phyloP scores from a whole-genome alignment of 345 rosid genomes.

The Acer negundo region DNA sequence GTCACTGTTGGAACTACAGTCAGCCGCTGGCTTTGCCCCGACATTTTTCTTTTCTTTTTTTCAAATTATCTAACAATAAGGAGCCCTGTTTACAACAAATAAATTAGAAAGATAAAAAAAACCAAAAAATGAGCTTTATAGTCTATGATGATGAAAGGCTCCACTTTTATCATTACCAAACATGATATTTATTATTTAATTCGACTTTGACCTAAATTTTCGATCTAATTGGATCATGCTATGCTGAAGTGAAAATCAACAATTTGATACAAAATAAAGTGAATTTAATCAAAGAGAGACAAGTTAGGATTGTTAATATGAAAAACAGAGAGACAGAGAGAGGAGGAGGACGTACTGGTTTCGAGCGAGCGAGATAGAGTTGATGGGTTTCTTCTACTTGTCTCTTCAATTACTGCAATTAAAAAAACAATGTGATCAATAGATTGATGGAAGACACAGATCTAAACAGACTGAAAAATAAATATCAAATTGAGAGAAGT shows the following conservation, averaged over 20 bases:
- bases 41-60: constrained; percentile 41
- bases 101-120: background rate
- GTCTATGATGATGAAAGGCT: background rate
- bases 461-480: background rate
- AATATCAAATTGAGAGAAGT: background rate
- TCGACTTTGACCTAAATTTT: background rate
- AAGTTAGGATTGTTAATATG: background rate
- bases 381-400: background rate
- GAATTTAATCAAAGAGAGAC: background rate
- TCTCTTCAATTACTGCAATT: background rate
- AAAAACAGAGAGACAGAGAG: background rate
- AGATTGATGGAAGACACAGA: background rate
- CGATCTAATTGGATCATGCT: background rate
- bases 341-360: background rate
- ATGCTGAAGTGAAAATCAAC: background rate
- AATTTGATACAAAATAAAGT: background rate
- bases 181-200: background rate
- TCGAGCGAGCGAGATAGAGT: background rate
- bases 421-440: background rate
- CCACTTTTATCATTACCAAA: background rate
- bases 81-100: background rate
- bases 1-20: constrained; percentile 92
- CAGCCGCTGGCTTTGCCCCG: constrained; percentile 79
- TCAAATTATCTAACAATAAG: constrained; percentile 7
- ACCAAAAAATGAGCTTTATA: background rate